Percentiles rank a stretch among this genome's conserved stretches.
Conservation (phyloP, 805 yeast genomes). For the Yarrowia osloensis region DNA sequence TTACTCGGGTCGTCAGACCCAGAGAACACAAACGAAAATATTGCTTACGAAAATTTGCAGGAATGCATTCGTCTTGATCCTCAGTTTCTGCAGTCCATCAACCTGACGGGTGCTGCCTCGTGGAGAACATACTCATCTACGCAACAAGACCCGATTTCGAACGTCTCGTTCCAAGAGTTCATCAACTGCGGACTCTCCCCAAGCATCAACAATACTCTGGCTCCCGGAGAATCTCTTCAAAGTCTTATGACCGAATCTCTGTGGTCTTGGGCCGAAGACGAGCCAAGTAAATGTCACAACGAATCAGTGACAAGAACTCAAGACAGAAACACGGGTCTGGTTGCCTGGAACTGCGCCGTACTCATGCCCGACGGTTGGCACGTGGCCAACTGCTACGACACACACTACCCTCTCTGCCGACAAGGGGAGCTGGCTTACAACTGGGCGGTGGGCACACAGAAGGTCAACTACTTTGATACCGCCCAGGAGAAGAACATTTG, state of each 20-base stretch:
- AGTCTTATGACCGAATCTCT: constrained; percentile 36
- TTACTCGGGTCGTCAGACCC: constrained; percentile 20
- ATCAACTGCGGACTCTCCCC: constrained; percentile 68
- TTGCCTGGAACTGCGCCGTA: constrained; percentile 53
- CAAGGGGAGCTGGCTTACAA: constrained; percentile 44
- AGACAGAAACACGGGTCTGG: constrained; percentile 32
- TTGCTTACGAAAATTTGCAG: constrained; percentile 17
- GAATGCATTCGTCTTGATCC: constrained; percentile 13
- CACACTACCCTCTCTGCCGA: constrained; percentile 59
- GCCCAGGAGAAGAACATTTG: constrained; percentile 40
- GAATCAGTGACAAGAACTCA: constrained; percentile 32
- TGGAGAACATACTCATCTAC: constrained; percentile 51
- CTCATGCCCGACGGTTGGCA: constrained; percentile 55
- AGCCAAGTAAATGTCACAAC: constrained; percentile 49
- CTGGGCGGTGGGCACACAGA: constrained; percentile 45
- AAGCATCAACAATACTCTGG: constrained; percentile 50
- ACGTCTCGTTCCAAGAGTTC: constrained; percentile 45
- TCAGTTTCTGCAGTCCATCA: constrained; percentile 32
- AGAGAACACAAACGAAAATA: constrained; percentile 6
- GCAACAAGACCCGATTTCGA: constrained; percentile 45
- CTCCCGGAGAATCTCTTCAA: constrained; percentile 31
- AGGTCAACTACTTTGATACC: constrained; percentile 42
- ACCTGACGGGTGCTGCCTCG: constrained; percentile 34
- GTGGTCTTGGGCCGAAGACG: constrained; percentile 76
- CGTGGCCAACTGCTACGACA: constrained; percentile 65